Conservation (phyloP, 2,329 filamentous ascomycete species). For the Pseudogymnoascus destructans region DNA sequence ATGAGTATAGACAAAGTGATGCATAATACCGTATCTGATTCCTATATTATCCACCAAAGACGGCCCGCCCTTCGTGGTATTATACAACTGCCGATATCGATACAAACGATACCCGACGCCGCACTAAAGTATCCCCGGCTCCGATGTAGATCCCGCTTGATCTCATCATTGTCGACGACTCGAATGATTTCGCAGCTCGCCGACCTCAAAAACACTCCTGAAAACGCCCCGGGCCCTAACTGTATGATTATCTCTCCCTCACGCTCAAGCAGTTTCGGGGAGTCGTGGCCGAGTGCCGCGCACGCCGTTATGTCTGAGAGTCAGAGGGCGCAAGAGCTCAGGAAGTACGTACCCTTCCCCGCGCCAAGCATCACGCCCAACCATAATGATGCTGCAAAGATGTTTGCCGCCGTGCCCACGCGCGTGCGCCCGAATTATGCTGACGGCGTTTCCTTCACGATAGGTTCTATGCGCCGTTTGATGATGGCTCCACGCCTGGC, state of each 20-base stretch:
- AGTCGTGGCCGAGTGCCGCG: constrained; percentile 1
- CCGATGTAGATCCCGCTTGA: constrained; percentile 5
- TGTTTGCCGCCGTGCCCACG: constrained; percentile 3
- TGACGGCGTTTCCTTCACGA: background rate
- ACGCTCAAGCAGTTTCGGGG: constrained; percentile 1
- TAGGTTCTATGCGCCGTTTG: constrained; percentile 22
- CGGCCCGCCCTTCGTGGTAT: background rate
- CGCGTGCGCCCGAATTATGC: background rate
- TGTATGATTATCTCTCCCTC: constrained; percentile 8
- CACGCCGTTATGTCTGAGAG: constrained; percentile 13
- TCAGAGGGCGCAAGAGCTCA: constrained; percentile 21
- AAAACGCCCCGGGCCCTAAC: background rate
- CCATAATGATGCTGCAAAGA: background rate
- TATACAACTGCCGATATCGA: background rate
- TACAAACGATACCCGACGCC: background rate
- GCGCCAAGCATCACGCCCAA: background rate
- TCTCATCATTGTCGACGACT: background rate
- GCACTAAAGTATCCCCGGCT: background rate
- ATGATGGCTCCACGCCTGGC: constrained; percentile 7
- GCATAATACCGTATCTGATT: background rate
- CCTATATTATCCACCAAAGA: background rate
- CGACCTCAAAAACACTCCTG: background rate
- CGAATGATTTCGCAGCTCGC: background rate
- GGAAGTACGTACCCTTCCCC: constrained; percentile 18
- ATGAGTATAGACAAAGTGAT: too few species aligned